These are phyloP conservation scores for Phytopythium vexans DNA, from an alignment of 352 stramenopile genomes.

Conservation along the genomic window DNA sequence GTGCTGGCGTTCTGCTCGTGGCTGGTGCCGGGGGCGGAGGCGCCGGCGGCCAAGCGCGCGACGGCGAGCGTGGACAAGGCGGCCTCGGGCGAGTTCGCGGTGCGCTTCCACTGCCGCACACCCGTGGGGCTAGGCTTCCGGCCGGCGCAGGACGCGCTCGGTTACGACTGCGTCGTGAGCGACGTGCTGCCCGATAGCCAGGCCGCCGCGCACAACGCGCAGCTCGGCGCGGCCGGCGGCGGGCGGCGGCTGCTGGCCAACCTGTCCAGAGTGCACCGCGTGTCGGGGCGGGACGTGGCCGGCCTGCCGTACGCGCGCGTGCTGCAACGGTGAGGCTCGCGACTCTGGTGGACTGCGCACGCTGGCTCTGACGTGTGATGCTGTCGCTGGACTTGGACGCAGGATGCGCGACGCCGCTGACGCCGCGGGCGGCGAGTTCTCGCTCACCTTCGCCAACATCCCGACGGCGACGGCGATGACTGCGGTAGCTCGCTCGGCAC, in stretches of 20 bases:
- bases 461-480: too few species aligned
- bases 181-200: constrained; percentile 33
- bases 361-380: neutral
- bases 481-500: too few species aligned
- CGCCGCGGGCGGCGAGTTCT: constrained; percentile 17
- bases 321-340: constrained; percentile 27
- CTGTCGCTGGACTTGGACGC: neutral
- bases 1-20: constrained; percentile 59
- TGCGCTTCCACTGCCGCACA: constrained; percentile 49
- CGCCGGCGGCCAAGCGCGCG: too few species aligned
- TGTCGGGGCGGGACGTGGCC: constrained; percentile 41
- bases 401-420: constrained; percentile 42
- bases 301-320: constrained; percentile 41
- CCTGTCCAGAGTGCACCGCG: constrained; percentile 34
- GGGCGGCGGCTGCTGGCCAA: constrained; percentile 45
- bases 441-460: constrained; percentile 39
- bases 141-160: constrained; percentile 4
- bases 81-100: constrained; percentile 32
- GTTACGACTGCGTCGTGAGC: constrained; percentile 43
- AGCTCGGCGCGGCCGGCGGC: constrained; percentile 33
- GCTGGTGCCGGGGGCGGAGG: constrained; percentile 6
- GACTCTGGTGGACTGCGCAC: neutral
- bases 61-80: too few species aligned
- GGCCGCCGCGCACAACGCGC: constrained; percentile 55
- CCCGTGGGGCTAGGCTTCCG: constrained; percentile 51